Conservation (phyloP, 1,284 basidiomycete genomes). For the Volvariella surrecta region DNA sequence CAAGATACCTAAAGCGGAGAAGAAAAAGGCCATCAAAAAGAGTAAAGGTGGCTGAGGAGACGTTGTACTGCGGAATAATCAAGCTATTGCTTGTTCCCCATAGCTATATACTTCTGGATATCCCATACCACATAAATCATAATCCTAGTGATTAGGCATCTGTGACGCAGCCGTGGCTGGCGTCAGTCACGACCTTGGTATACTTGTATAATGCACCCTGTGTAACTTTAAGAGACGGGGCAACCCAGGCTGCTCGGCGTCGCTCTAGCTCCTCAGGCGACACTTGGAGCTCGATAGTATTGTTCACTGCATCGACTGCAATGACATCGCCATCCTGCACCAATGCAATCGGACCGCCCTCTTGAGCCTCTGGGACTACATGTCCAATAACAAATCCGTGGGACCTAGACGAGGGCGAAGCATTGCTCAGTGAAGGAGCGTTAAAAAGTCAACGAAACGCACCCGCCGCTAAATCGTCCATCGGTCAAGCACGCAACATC, state of each 20-base stretch:
- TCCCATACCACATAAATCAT: no score
- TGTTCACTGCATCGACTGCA: constrained; percentile 78
- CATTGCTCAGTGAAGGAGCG: constrained; percentile 6
- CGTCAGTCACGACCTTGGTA: constrained; percentile 78
- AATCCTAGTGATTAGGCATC: constrained; percentile 47
- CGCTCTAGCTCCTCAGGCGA: constrained; percentile 62
- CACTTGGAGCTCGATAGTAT: constrained; percentile 72
- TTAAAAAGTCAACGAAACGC: constrained; percentile 10
- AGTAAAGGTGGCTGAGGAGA: constrained; percentile 16
- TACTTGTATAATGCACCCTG: constrained; percentile 89
- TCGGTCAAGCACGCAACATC: constrained; percentile 91
- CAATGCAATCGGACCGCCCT: constrained; percentile 87
- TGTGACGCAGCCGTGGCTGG: constrained; percentile 83
- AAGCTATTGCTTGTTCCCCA: neutral
- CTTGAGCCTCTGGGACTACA: constrained; percentile 85
- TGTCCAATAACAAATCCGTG: constrained; percentile 91
- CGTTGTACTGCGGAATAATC: no score
- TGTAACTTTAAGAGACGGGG: constrained; percentile 79
- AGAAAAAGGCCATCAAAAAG: constrained; percentile 76
- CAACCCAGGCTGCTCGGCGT: constrained; percentile 63
- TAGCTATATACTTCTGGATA: constrained; percentile 1
- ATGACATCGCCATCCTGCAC: constrained; percentile 85
- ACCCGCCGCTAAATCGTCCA: constrained; percentile 92
- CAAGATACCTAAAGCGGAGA: constrained; percentile 93
- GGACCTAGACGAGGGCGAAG: constrained; percentile 37